Base-by-base conservation (phyloP, 177 flowering plant genomes). In the Vitis hybrid region DNA sequence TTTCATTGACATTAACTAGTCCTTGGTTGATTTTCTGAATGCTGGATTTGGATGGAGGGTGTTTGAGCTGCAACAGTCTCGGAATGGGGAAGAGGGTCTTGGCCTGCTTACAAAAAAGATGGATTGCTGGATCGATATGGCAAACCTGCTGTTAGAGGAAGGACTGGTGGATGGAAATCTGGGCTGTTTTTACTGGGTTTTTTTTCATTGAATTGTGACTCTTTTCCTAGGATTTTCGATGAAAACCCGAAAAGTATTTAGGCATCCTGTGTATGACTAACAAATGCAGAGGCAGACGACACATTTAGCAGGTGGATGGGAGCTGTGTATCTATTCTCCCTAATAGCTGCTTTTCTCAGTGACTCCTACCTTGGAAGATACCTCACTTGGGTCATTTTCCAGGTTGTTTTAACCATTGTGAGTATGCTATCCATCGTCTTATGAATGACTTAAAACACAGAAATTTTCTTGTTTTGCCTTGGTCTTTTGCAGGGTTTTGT, bases 291-390 rank as follows among this genome's bases (percentile, higher is more conserved):
- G 49, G 87, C 91, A 55, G 86, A 88, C 12, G 83, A 79, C 60
- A 84, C 78, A 16, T 80, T 86, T 66, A 84, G 81, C 74, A 76
- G 73, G 65, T 87, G 91, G 88, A 83, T 80, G 78, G 91, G 87
- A 57, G 74, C 91, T 12, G 79, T 73, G n/a, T 77, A 81, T 61
- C 58, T 84, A 2, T 77, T 76, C 72, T 79, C 87, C 26, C 74
- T 86, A 1, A 1, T 84, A 2, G 91, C 88, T 60, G 91, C 89
- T 22, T 80, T 84, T 60, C 79, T 87, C 15, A 83, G 89, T 71
- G 91, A 87, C 64, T 86, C 90, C 29, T 87, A 86, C 71, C 70
- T 78, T 66, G 91, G 91, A 16, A 80, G 88, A 80, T 86, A 80
- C 65, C 65, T 75, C 62, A 83, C 88, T 66, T 83, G 84, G 72